Percentiles rank a stretch among this genome's conserved stretches.
Evolutionary conservation across 495 filamentous ascomycete species (phyloP).

Genomic region (Tuber borchii): DNA sequence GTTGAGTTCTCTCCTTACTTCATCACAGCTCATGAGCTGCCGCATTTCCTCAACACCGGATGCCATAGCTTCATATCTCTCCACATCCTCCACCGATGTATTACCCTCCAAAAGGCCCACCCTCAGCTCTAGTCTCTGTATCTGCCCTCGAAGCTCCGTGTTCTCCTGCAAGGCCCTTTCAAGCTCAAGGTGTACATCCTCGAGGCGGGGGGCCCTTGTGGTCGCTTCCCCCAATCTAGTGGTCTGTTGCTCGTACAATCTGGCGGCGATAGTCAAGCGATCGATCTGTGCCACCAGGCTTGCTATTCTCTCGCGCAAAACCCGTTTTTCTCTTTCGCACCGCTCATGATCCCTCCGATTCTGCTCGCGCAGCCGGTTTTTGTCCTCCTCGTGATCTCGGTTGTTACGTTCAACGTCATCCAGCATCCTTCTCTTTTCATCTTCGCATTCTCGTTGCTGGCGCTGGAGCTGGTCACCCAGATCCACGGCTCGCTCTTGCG

Average conservation of each 20-base stretch:
- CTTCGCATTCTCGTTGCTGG: neutral
- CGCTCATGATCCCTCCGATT: neutral
- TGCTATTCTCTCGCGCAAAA: neutral
- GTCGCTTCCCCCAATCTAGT: neutral
- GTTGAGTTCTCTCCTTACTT: neutral
- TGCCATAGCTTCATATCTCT: neutral
- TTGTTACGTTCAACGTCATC: neutral
- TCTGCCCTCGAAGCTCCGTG: neutral
- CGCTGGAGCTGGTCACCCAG: neutral
- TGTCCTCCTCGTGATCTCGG: neutral
- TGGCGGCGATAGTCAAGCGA: neutral
- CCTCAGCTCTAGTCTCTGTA: neutral
- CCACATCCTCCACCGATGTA: neutral
- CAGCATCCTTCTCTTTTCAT: neutral
- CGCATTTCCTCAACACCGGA: slow-evolving; percentile 2
- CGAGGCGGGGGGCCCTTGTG: neutral
- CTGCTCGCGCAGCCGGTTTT: neutral
- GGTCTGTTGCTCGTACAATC: neutral
- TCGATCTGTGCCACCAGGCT: neutral
- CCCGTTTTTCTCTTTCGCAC: neutral
- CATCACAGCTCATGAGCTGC: neutral
- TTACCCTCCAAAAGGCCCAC: neutral
- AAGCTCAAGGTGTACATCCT: neutral
- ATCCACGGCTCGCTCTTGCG: neutral
- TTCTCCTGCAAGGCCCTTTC: neutral